Conservation (phyloP, 129 eudicot genomes). For the Solidago caesia region DNA sequence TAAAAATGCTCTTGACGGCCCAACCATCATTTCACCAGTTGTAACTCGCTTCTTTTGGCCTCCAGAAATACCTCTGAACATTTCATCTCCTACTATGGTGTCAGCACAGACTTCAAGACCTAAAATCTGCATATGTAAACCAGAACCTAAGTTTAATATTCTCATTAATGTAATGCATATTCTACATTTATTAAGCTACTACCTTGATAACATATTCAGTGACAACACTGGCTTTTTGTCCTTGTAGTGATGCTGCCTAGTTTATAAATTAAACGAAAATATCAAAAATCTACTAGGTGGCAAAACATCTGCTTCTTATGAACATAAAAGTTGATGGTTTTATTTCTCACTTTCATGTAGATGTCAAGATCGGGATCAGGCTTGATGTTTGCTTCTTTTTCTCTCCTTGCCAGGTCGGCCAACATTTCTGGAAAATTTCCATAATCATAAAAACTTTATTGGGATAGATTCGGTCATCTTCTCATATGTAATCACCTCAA, state of each 20-base stretch:
- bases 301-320: background rate
- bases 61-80: conserved; percentile 77
- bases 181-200: conserved; percentile 15
- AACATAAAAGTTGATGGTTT: background rate
- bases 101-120: conserved; percentile 70
- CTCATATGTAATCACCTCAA: background rate
- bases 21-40: conserved; percentile 73
- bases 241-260: conserved; percentile 59
- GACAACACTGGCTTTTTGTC: conserved; percentile 55
- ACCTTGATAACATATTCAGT: conserved; percentile 66
- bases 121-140: conserved; percentile 42
- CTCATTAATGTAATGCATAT: background rate
- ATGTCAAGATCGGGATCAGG: conserved; percentile 64
- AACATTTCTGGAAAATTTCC: conserved; percentile 43
- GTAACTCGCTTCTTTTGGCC: conserved; percentile 79
- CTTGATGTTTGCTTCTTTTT: conserved; percentile 54
- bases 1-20: conserved; percentile 61
- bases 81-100: conserved; percentile 60
- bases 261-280: background rate
- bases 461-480: background rate
- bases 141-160: background rate
- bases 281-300: background rate
- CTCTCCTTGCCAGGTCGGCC: conserved; percentile 59
- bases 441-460: background rate
- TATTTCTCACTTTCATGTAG: conserved; percentile 47